Evolutionary conservation across 2,329 filamentous ascomycete species (phyloP).

Genomic region (Drechslerella coelobrocha): DNA sequence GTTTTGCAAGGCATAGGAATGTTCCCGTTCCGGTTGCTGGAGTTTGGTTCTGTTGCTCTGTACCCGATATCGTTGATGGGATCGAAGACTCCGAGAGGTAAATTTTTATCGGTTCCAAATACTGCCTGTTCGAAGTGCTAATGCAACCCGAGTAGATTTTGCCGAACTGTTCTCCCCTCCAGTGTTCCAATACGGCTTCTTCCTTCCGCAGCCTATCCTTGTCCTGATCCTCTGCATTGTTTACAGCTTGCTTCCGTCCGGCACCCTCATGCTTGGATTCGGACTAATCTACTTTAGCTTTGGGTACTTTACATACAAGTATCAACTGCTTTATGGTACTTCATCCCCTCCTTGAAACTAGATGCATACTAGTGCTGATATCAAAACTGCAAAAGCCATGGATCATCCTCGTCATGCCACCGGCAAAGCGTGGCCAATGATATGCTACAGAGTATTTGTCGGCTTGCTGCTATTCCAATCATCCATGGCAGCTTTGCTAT

Average conservation of each 20-base stretch:
- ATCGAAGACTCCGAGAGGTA: slow-evolving; percentile 80
- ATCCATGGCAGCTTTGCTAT: slow-evolving; percentile 86
- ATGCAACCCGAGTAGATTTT: slow-evolving; percentile 68
- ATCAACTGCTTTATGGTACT: slow-evolving; percentile 83
- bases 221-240: slow-evolving; percentile 95
- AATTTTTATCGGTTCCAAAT: slow-evolving; percentile 9
- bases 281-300: slow-evolving; percentile 83
- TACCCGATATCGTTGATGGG: slow-evolving; percentile 80
- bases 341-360: neutral
- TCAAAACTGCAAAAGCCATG: slow-evolving; percentile 67
- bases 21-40: slow-evolving; percentile 87
- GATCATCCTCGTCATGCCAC: slow-evolving; percentile 94
- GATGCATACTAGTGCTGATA: neutral
- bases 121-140: slow-evolving; percentile 14
- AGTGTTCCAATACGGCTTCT: slow-evolving; percentile 94
- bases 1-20: slow-evolving; percentile 92
- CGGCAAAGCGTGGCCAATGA: slow-evolving; percentile 93
- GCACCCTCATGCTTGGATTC: slow-evolving; percentile 80
- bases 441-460: slow-evolving; percentile 87
- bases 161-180: slow-evolving; percentile 81
- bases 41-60: slow-evolving; percentile 82
- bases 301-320: slow-evolving; percentile 91
- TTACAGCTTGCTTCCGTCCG: slow-evolving; percentile 83
- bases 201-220: slow-evolving; percentile 86
- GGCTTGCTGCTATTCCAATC: slow-evolving; percentile 88